Conservation (phyloP, 1,284 basidiomycete genomes). For the Cryptococcus amylolentus region DNA sequence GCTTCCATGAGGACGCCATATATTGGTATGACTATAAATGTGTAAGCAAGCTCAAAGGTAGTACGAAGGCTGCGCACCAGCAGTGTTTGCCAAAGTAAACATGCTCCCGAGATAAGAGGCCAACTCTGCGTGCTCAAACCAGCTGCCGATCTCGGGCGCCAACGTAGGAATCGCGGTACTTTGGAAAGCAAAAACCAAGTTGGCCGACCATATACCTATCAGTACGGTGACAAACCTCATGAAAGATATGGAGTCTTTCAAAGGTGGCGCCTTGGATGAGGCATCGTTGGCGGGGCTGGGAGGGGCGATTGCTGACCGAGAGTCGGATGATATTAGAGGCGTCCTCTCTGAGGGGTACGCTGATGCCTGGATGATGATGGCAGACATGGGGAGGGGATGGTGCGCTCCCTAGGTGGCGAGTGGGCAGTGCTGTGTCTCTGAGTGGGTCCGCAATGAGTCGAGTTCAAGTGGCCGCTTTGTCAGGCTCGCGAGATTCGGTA, state of each 20-base stretch:
- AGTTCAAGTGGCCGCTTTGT: no score
- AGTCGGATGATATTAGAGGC: conserved; percentile 4
- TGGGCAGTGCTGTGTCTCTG: no score
- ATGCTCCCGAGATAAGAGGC: conserved; percentile 45
- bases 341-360: conserved; percentile 3
- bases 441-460: no score
- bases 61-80: conserved; percentile 19
- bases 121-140: conserved; percentile 46
- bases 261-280: conserved; percentile 12
- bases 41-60: background rate
- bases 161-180: conserved; percentile 45
- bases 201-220: conserved; percentile 36
- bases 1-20: conserved; percentile 49
- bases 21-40: conserved; percentile 34
- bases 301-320: conserved; percentile 1
- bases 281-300: background rate
- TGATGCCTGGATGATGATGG: conserved; percentile 12
- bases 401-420: no score
- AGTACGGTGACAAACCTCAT: conserved; percentile 24
- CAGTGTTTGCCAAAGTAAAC: conserved; percentile 43
- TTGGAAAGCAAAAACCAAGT: conserved; percentile 49
- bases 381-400: conserved; percentile 5
- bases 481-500: no score
- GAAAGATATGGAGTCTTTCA: conserved; percentile 26
- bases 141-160: conserved; percentile 32